A percentile compares a stretch with the other conserved stretches of the same genome.
These are phyloP conservation scores for Eimeria tenella DNA, from an alignment of 169 alveolate species.

Conservation along the genomic window DNA sequence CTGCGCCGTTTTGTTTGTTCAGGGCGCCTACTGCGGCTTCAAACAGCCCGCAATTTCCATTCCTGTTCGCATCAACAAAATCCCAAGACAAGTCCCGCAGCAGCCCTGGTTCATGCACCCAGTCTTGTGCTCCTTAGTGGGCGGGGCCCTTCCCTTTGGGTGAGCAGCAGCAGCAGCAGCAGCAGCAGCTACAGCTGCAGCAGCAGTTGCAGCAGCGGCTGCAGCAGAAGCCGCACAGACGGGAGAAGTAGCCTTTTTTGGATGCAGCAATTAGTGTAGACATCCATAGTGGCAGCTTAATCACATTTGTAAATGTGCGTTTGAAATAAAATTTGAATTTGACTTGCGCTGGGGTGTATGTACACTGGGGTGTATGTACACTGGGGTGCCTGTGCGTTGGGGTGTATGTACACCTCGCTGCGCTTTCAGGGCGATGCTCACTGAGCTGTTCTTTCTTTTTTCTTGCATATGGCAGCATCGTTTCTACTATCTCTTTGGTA, in stretches of 20 bases:
- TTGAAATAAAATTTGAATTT: too few relatives aligned
- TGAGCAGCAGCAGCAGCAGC: not conserved
- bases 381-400: too few relatives aligned
- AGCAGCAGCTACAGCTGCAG: too few relatives aligned
- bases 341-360: too few relatives aligned
- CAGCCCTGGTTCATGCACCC: slow-evolving; percentile 89
- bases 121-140: slow-evolving; percentile 83
- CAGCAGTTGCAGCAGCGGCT: too few relatives aligned
- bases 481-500: slow-evolving; percentile 89
- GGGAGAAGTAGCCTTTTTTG: too few relatives aligned
- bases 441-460: slow-evolving; percentile 85
- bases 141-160: slow-evolving; percentile 89
- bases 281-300: too few relatives aligned
- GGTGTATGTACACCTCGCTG: too few relatives aligned
- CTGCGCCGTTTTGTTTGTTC: not conserved
- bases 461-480: slow-evolving; percentile 89
- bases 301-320: too few relatives aligned
- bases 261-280: too few relatives aligned
- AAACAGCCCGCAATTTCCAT: slow-evolving; percentile 84
- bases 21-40: slow-evolving; percentile 88
- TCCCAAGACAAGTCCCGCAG: slow-evolving; percentile 91
- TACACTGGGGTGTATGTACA: too few relatives aligned
- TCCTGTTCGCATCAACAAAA: slow-evolving; percentile 91
- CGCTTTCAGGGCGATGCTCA: slow-evolving; percentile 83
- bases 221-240: too few relatives aligned